A percentile compares a stretch with the other conserved stretches of the same genome.
These are phyloP conservation scores for Botrytis pseudocinerea DNA, from an alignment of 2,329 filamentous ascomycete genomes.

Conservation along the genomic window DNA sequence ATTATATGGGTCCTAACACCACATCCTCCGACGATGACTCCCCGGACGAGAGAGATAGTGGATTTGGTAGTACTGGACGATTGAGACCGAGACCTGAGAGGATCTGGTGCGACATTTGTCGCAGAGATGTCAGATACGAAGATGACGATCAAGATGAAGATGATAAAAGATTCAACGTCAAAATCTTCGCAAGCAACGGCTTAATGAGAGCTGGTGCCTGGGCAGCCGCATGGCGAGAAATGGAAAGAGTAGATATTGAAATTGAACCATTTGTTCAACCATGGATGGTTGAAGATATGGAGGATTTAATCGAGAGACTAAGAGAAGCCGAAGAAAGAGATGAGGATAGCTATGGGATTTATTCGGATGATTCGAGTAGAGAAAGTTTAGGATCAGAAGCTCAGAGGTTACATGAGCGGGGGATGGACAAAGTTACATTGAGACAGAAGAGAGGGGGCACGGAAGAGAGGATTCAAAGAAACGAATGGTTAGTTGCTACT, in stretches of 20 bases:
- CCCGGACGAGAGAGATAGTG: slow-evolving; percentile 27
- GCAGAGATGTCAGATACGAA: slow-evolving; percentile 39
- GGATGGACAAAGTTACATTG: slow-evolving; percentile 19
- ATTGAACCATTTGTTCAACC: slow-evolving; percentile 72
- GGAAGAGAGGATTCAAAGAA: not conserved
- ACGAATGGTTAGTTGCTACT: not conserved
- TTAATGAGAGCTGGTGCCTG: slow-evolving; percentile 90
- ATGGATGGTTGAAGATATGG: slow-evolving; percentile 59
- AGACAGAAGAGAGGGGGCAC: not conserved
- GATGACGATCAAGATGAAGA: slow-evolving; percentile 28
- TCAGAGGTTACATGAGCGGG: slow-evolving; percentile 27
- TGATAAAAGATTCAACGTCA: slow-evolving; percentile 67
- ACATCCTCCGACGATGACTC: slow-evolving; percentile 38
- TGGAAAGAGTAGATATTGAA: slow-evolving; percentile 98
- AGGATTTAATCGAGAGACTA: slow-evolving; percentile 47
- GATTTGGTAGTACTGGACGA: slow-evolving; percentile 18
- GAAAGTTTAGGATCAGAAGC: slow-evolving; percentile 23
- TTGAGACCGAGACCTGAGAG: slow-evolving; percentile 19
- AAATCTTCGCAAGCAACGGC: slow-evolving; percentile 92
- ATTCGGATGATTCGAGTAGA: slow-evolving; percentile 26
- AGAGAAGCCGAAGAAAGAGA: slow-evolving; percentile 21
- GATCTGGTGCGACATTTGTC: slow-evolving; percentile 41
- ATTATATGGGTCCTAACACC: slow-evolving; percentile 62
- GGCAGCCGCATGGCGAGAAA: slow-evolving; percentile 92
- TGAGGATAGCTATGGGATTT: slow-evolving; percentile 34